These are phyloP conservation scores for Paralagenidium karlingii DNA, from an alignment of 352 stramenopile species.

Conservation along the genomic window DNA sequence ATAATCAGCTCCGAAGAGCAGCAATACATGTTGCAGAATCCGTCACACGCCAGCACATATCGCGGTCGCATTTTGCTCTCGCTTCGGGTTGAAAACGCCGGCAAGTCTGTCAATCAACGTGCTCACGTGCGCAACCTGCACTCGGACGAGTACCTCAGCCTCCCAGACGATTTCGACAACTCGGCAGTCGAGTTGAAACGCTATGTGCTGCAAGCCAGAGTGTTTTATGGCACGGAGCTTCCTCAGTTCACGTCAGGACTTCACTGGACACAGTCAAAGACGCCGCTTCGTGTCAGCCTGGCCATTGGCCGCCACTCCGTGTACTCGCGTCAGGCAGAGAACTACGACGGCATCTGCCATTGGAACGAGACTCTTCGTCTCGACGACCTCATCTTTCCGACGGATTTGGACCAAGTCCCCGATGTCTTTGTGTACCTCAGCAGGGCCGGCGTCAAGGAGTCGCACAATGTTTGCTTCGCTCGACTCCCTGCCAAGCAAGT, in stretches of 20 bases:
- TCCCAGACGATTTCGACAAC: conserved; percentile 23
- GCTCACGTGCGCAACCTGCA: conserved; percentile 52
- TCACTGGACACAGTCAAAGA: conserved; percentile 54
- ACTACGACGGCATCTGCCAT: conserved; percentile 53
- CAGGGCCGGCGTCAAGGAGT: conserved; percentile 35
- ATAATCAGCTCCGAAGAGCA: conserved; percentile 19
- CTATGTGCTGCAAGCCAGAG: conserved; percentile 44
- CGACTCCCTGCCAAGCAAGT: conserved; percentile 41
- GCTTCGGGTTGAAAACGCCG: conserved; percentile 44
- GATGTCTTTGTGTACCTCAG: conserved; percentile 75
- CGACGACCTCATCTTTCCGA: conserved; percentile 36
- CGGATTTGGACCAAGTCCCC: conserved; percentile 55
- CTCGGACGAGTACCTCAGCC: conserved; percentile 19
- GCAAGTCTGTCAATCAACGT: conserved; percentile 52
- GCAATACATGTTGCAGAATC: conserved; percentile 50
- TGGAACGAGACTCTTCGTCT: conserved; percentile 72
- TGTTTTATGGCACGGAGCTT: conserved; percentile 76
- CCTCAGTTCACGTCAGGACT: conserved; percentile 56
- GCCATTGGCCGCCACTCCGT: conserved; percentile 47
- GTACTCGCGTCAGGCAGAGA: conserved; percentile 38
- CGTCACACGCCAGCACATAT: conserved; percentile 57
- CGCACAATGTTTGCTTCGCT: conserved; percentile 64
- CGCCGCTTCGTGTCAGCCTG: conserved; percentile 63
- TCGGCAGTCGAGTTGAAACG: conserved; percentile 1
- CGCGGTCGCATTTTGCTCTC: conserved; percentile 58